Evolutionary conservation across 306 rosid species (phyloP), one percentile per base, ranked within the genome.

Genomic region (Ormosia emarginata): DNA sequence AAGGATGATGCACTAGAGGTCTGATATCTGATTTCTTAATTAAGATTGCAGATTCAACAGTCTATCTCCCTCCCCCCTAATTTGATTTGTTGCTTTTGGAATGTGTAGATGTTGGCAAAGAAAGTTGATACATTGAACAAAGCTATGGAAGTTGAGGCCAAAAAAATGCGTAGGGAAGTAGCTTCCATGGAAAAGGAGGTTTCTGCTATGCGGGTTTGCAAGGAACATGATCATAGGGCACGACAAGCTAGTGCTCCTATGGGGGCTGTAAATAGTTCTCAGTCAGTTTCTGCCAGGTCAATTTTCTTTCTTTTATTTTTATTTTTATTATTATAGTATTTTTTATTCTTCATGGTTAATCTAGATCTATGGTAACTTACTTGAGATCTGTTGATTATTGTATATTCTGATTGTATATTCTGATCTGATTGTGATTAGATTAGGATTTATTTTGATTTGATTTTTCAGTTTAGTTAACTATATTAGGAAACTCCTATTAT

Each of bases 1-100:
- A 94, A 94, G 88, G 97, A 92, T 67, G 97, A 94, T 79, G 98
- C 95, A n/a, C 92, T 94, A 63, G 98, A 93, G 98, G 98, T 93
- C 77, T 44, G 72, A 56, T 34, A 46, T 24, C 77, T 75, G 66
- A 57, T 57, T 63, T 46, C 24, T 47, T 67, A 40, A 0, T 64
- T 62, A 70, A 55, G 74, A 46, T 63, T 76, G 13, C 40, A 6
- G 47, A 73, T 68, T 64, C 11, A 9, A 32, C 5, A 24, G 1
- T 24, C 24, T 24, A 24, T 6, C 43, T 32, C n/a, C 41, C 13
- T 40, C 8, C 18, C 18, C 5, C 55, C 44, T 69, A 79, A 79
- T 69, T 67, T 39, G 56, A 44, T 78, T 57, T 32, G 46, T 71
- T 75, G 67, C 74, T 82, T 83, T 84, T 82, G 55, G 71, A 81